Evolutionary conservation across 1,284 basidiomycete genomes (phyloP), one percentile per base, ranked within the genome.

Genomic region (Ustilago loliicola): DNA sequence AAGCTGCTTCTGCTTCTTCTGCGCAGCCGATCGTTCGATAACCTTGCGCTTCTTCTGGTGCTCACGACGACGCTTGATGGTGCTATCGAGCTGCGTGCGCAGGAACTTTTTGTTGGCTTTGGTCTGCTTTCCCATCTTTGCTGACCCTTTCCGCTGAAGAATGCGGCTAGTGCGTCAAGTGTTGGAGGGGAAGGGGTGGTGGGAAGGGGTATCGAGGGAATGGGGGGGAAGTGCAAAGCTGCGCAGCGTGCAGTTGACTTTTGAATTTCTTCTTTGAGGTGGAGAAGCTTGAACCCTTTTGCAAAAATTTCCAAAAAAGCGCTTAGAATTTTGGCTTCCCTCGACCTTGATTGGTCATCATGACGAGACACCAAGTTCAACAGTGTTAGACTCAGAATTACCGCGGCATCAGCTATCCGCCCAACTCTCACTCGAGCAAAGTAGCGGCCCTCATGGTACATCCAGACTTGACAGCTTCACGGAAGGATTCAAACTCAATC

Each of bases 91-190:
- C 71, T 83, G 74, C 23, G 68, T 68, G 9, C 72, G 72, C 59
- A 83, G 45, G 65, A 85, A 86, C 79, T 86, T 86, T 51, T 83
- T 84, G 30, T 83, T 86, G 30, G 70, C 66, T 72, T 86, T 86
- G 47, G 66, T 71, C 47, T 77, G 72, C 68, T 84, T 84, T 13
- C 79, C 83, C 83, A 84, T 84, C 61, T 72, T 78, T 54, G 45
- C 25, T 61, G 48, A 50, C 48, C 32, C 27, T 21, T 4, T 23
- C 29, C 34, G 30, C 48, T 30, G 25, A 21, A 19, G 21, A 30
- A 4, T n/a, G 25, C 23, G 27, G 42, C 21, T 40, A 17, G 32
- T 23, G 47, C 25, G 45, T 30, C n/a, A 29, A 36, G 59, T 47
- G 21, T 45, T 45, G 38, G 32, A 7, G 5, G 36, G 48, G 23